Evolutionary conservation across 352 stramenopile genomes (phyloP).

Genomic region (Globisporangium takayamanum): DNA sequence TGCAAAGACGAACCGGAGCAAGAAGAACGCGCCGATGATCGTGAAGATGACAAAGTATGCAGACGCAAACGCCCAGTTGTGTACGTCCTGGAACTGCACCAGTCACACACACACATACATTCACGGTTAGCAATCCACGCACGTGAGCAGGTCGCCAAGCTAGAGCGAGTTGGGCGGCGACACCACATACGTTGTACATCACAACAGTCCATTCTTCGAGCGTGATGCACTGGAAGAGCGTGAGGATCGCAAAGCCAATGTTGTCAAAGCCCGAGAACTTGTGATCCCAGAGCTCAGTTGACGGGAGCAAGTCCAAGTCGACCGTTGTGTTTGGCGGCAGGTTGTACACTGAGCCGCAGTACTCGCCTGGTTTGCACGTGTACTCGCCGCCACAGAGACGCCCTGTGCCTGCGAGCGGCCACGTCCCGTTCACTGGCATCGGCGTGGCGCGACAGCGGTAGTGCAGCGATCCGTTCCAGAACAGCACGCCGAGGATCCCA

Average conservation of each 20-base stretch:
- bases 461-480: constrained; percentile 47
- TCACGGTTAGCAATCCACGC: background rate
- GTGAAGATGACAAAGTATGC: constrained; percentile 80
- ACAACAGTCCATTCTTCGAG: constrained; percentile 84
- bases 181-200: constrained; percentile 74
- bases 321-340: constrained; percentile 22
- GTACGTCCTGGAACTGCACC: constrained; percentile 23
- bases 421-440: constrained; percentile 38
- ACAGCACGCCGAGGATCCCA: constrained; percentile 55
- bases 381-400: constrained; percentile 31
- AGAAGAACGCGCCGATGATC: constrained; percentile 74
- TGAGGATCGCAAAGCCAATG: constrained; percentile 69
- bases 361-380: constrained; percentile 20
- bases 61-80: constrained; percentile 31
- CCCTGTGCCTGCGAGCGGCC: constrained; percentile 19
- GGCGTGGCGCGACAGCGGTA: constrained; percentile 45
- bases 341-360: constrained; percentile 41
- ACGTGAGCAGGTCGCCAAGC: too few relatives aligned
- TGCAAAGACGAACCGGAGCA: constrained; percentile 79
- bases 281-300: constrained; percentile 58
- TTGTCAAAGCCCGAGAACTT: constrained; percentile 83
- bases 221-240: constrained; percentile 87
- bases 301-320: constrained; percentile 22
- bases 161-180: background rate
- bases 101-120: constrained; percentile 1